These are phyloP conservation scores for Hyaloperonospora brassicae DNA, from an alignment of 352 stramenopile genomes.

Conservation along the genomic window DNA sequence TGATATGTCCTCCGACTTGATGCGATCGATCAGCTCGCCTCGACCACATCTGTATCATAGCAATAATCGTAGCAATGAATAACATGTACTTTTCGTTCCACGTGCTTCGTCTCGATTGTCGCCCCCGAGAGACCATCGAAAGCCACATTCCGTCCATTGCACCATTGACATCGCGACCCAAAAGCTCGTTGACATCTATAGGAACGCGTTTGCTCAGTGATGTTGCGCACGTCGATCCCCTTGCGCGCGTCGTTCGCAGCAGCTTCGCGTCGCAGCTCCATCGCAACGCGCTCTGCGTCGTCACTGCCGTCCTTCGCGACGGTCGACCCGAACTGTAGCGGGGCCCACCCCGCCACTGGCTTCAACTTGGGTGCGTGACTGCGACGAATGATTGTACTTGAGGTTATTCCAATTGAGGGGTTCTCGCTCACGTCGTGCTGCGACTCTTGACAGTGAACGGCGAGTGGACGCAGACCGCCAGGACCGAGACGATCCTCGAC, in stretches of 20 bases:
- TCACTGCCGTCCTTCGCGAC: conserved; percentile 88
- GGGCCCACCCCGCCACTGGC: conserved; percentile 65
- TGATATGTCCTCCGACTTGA: not conserved
- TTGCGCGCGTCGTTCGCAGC: conserved; percentile 24
- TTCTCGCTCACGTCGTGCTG: not conserved
- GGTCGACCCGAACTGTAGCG: conserved; percentile 86
- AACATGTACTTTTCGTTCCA: not conserved
- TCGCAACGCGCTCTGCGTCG: conserved; percentile 35
- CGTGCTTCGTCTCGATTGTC: not conserved
- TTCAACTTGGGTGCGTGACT: conserved; percentile 74
- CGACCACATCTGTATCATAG: too few species aligned
- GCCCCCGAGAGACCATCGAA: conserved; percentile 4
- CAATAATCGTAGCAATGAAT: conserved; percentile 5
- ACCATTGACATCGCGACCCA: not conserved
- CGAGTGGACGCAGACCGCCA: conserved; percentile 71
- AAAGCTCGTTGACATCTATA: not conserved
- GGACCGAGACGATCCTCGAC: conserved; percentile 86
- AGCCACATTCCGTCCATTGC: not conserved
- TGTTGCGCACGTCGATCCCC: conserved; percentile 19
- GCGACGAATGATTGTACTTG: not conserved
- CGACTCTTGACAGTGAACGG: conserved; percentile 59
- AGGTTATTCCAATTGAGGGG: too few species aligned
- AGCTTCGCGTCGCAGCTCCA: conserved; percentile 17
- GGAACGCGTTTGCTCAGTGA: not conserved
- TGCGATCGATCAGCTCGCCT: not conserved